A percentile compares a stretch with the other conserved stretches of the same genome.
Conservation (phyloP, 2,329 filamentous ascomycete species). For the Samsoniella hepiali region DNA sequence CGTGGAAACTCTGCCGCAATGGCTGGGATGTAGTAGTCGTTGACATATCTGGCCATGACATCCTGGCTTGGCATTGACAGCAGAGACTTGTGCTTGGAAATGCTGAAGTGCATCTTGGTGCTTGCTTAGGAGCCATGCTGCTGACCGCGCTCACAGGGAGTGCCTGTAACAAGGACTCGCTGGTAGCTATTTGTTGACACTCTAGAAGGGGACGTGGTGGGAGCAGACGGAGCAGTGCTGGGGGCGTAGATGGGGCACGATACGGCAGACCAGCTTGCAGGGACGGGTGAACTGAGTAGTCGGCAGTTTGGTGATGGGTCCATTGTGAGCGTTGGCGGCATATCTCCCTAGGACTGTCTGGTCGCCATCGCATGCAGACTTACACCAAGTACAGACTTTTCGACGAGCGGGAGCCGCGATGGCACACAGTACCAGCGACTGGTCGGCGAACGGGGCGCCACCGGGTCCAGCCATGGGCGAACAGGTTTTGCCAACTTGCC, state of each 20-base stretch:
- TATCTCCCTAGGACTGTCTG: background rate
- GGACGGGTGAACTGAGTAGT: background rate
- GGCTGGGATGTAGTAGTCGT: slow-evolving; percentile 7
- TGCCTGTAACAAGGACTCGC: background rate
- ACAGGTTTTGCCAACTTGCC: background rate
- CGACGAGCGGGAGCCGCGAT: background rate
- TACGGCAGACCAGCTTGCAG: background rate
- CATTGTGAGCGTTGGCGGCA: background rate
- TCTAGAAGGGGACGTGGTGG: background rate
- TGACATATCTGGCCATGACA: background rate
- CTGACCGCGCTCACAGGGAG: background rate
- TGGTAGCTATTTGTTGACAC: background rate
- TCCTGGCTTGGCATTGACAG: background rate
- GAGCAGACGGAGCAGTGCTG: background rate
- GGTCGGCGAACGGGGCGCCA: background rate
- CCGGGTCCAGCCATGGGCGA: background rate
- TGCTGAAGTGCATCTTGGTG: slow-evolving; percentile 3
- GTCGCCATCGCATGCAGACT: background rate
- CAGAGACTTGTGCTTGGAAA: background rate
- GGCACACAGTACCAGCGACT: background rate
- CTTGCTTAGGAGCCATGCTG: slow-evolving; percentile 3
- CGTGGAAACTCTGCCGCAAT: slow-evolving; percentile 17
- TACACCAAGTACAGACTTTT: background rate
- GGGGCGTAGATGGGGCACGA: background rate
- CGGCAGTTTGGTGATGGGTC: background rate